Conservation (phyloP, 345 rosid species). For the Anastatica hierochuntica region DNA sequence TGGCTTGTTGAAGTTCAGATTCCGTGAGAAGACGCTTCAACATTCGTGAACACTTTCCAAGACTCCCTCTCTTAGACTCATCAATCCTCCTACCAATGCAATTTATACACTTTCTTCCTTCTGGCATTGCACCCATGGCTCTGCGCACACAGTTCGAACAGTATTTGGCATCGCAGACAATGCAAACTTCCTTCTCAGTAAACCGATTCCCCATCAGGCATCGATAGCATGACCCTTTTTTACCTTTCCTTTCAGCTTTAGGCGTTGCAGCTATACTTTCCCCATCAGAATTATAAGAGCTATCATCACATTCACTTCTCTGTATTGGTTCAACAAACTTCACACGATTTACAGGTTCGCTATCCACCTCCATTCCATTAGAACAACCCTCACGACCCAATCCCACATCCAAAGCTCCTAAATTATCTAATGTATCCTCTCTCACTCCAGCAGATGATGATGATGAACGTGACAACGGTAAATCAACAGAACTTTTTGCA, state of each 20-base stretch:
- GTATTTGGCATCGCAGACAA: constrained; percentile 79
- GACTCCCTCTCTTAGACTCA: constrained; percentile 44
- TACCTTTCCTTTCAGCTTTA: constrained; percentile 49
- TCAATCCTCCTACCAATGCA: constrained; percentile 61
- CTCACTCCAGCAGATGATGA: not conserved
- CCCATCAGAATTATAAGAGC: constrained; percentile 27
- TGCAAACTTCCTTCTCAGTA: constrained; percentile 63
- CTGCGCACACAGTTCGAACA: constrained; percentile 59
- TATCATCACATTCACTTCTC: constrained; percentile 18
- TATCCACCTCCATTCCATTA: not conserved
- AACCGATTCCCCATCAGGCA: constrained; percentile 58
- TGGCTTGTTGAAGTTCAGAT: constrained; percentile 41
- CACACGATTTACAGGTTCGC: constrained; percentile 28
- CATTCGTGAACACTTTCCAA: constrained; percentile 59
- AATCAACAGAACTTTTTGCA: constrained; percentile 11
- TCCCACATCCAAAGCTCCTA: constrained; percentile 23
- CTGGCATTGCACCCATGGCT: constrained; percentile 88
- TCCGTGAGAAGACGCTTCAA: constrained; percentile 44
- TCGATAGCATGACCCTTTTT: constrained; percentile 66
- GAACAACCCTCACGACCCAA: constrained; percentile 21
- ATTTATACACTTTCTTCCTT: constrained; percentile 73
- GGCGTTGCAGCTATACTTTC: constrained; percentile 28
- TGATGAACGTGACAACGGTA: not conserved
- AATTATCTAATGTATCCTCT: not conserved
- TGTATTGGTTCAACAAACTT: constrained; percentile 47